Conservation (phyloP, 176 grass and related monocot species). For the Carex pumila region DNA sequence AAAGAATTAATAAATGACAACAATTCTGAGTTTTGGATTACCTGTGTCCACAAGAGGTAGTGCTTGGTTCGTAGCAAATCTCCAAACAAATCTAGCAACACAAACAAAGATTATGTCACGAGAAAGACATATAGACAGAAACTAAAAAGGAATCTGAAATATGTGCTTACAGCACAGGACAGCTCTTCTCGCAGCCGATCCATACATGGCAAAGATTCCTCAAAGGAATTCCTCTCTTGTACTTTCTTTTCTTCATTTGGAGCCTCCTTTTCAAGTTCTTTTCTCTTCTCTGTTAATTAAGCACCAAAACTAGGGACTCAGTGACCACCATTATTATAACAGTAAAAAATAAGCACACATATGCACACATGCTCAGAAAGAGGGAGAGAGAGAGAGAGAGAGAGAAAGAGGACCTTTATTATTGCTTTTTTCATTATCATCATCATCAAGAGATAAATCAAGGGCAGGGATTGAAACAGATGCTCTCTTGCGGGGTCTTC, state of each 20-base stretch:
- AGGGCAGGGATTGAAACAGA: conserved; percentile 35
- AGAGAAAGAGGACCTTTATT: background rate
- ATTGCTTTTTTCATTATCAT: conserved; percentile 22
- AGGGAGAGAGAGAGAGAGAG: background rate
- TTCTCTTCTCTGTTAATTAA: conserved; percentile 17
- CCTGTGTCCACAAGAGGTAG: conserved; percentile 77
- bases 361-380: background rate
- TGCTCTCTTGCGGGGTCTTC: conserved; percentile 44
- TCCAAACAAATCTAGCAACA: conserved; percentile 76
- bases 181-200: conserved; percentile 83
- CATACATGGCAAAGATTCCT: conserved; percentile 46
- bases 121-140: background rate
- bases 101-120: conserved; percentile 3
- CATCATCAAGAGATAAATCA: conserved; percentile 60
- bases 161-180: conserved; percentile 62
- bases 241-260: conserved; percentile 13
- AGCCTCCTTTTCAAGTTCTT: conserved; percentile 13
- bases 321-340: background rate
- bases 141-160: background rate
- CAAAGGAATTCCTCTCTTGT: background rate
- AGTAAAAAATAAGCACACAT: background rate
- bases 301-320: background rate
- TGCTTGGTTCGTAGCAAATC: conserved; percentile 78
- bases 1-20: background rate
- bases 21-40: conserved; percentile 12